phyloP scores from a whole-genome alignment of 202 grass and related monocot genomes.

The Miscanthus sacchariflorus region DNA sequence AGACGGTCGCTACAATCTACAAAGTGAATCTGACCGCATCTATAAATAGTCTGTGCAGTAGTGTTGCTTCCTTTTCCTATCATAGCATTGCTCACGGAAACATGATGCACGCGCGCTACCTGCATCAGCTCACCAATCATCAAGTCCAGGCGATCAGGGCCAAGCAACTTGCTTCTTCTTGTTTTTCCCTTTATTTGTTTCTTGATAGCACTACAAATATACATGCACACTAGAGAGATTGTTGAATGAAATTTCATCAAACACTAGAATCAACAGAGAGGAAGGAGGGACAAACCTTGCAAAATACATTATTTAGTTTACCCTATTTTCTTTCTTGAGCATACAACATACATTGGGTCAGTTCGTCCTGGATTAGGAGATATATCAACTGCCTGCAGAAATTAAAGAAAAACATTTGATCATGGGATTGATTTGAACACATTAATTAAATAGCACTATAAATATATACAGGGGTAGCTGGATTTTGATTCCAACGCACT shows the following conservation, averaged over 20 bases:
- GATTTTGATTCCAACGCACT: not conserved
- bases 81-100: too few relatives aligned
- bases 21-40: too few relatives aligned
- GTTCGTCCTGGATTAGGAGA: slow-evolving; percentile 84
- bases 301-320: slow-evolving; percentile 6
- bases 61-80: too few relatives aligned
- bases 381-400: slow-evolving; percentile 83
- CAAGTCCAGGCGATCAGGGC: not conserved
- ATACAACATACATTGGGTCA: slow-evolving; percentile 91
- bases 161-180: not conserved
- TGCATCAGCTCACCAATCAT: too few relatives aligned
- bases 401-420: slow-evolving; percentile 3
- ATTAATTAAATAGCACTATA: not conserved
- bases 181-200: not conserved
- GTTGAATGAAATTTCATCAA: not conserved
- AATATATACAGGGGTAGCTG: not conserved
- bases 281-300: not conserved
- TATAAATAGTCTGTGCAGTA: too few relatives aligned
- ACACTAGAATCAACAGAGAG: not conserved
- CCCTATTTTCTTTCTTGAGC: slow-evolving; percentile 64
- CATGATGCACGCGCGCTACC: too few relatives aligned
- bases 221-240: not conserved
- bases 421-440: not conserved
- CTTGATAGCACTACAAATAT: not conserved
- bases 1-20: too few relatives aligned